A percentile compares a stretch with the other conserved stretches of the same genome.
These are phyloP conservation scores for Capronia coronata DNA, from an alignment of 2,329 filamentous ascomycete genomes.

Conservation along the genomic window DNA sequence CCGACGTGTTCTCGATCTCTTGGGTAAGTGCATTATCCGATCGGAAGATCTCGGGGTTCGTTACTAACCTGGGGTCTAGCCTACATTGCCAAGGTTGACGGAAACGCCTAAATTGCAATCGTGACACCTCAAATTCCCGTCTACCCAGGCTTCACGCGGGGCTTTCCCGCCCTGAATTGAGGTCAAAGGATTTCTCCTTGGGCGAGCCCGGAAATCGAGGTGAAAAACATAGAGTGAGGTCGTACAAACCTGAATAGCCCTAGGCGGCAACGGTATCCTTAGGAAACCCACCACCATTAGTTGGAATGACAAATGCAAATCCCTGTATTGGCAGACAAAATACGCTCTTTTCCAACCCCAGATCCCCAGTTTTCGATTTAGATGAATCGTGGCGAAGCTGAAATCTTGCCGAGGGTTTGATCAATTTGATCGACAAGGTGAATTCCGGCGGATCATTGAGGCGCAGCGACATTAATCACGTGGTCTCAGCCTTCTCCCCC, in stretches of 20 bases:
- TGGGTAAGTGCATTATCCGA: constrained; percentile 34
- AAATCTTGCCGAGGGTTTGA: no score
- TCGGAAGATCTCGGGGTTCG: constrained; percentile 14
- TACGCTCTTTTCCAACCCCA: not conserved
- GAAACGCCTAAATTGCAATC: constrained; percentile 28
- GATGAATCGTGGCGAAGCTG: not conserved
- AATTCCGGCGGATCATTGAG: not conserved
- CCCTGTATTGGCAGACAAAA: not conserved
- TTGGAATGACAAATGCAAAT: constrained; percentile 3
- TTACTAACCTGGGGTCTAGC: constrained; percentile 40
- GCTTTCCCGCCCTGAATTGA: not conserved
- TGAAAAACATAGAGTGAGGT: constrained; percentile 17
- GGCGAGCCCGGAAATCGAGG: constrained; percentile 4
- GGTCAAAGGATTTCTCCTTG: not conserved
- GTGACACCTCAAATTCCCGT: not conserved
- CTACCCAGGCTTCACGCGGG: not conserved
- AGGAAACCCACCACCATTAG: constrained; percentile 1
- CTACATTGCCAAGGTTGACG: constrained; percentile 73
- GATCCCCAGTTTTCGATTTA: not conserved
- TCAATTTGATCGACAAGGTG: no score
- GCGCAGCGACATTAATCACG: not conserved
- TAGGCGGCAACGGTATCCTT: constrained; percentile 11
- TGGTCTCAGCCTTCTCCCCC: constrained; percentile 12
- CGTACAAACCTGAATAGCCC: constrained; percentile 4
- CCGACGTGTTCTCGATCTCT: constrained; percentile 82